phyloP scores from a whole-genome alignment of 805 yeast species.

The Isabelozyma pseudorhagii region DNA sequence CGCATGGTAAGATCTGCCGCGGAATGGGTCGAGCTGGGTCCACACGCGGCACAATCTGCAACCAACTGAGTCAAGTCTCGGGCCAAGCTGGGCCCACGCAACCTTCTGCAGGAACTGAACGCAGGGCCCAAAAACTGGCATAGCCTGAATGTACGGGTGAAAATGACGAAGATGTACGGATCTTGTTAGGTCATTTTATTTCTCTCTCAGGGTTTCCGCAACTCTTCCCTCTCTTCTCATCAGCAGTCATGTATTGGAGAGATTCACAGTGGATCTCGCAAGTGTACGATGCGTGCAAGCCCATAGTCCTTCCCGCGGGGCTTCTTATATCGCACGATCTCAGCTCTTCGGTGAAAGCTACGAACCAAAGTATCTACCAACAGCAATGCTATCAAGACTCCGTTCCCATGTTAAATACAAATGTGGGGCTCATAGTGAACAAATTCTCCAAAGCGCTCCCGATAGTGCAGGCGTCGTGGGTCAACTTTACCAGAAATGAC shows the following conservation, averaged over 20 bases:
- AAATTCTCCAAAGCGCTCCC: conserved; percentile 37
- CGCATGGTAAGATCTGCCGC: too few species aligned
- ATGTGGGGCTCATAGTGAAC: conserved; percentile 28
- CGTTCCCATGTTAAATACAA: conserved; percentile 38
- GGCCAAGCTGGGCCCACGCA: too few species aligned
- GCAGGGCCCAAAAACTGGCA: too few species aligned
- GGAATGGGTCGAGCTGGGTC: too few species aligned
- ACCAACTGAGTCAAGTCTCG: too few species aligned
- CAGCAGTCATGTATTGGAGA: conserved; percentile 33
- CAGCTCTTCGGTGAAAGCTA: conserved; percentile 16
- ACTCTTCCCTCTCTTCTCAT: not conserved
- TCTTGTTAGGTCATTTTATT: too few species aligned
- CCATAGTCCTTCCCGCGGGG: conserved; percentile 29
- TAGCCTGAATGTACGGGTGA: too few species aligned
- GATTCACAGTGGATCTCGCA: conserved; percentile 14
- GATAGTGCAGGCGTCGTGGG: conserved; percentile 48
- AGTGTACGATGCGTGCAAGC: conserved; percentile 29
- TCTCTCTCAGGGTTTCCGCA: not conserved
- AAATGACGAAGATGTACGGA: not conserved
- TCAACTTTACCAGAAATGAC: conserved; percentile 27
- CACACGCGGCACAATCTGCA: too few species aligned
- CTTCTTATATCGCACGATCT: conserved; percentile 26
- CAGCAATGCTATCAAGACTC: conserved; percentile 29
- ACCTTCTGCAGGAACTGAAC: too few species aligned
- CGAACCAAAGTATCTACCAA: conserved; percentile 20